Conservation (phyloP, 257 asterid species). For the Schizonepeta tenuifolia region DNA sequence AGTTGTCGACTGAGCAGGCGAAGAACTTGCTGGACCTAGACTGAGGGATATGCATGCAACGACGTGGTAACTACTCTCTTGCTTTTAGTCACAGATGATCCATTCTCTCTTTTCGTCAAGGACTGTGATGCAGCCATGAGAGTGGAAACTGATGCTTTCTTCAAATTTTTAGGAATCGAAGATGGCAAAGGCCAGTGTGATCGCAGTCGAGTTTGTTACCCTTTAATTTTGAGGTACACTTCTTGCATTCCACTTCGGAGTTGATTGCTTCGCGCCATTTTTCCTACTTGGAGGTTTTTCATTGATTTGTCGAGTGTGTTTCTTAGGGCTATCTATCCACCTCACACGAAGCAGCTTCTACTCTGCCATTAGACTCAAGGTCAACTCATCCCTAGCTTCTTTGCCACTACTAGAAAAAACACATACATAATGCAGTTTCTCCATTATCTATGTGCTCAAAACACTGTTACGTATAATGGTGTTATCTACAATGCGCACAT, state of each 20-base stretch:
- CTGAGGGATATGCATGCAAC: constrained; percentile 78
- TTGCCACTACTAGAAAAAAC: too few species aligned
- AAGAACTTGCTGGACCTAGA: constrained; percentile 55
- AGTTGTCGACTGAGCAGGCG: constrained; percentile 37
- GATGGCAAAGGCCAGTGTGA: constrained; percentile 46
- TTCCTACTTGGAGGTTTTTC: constrained; percentile 42
- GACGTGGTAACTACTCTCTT: constrained; percentile 56
- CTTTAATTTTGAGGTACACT: constrained; percentile 46
- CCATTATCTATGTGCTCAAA: too few species aligned
- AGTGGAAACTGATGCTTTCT: constrained; percentile 40
- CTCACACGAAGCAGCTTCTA: constrained; percentile 35
- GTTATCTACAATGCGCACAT: too few species aligned
- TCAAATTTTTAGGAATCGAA: constrained; percentile 43
- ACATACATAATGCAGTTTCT: too few species aligned
- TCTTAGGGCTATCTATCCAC: constrained; percentile 32
- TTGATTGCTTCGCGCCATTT: constrained; percentile 32
- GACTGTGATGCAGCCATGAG: constrained; percentile 35
- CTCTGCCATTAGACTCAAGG: constrained; percentile 32
- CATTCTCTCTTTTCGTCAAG: constrained; percentile 48
- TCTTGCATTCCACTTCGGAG: constrained; percentile 39
- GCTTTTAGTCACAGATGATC: constrained; percentile 44
- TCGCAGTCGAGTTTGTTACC: constrained; percentile 35
- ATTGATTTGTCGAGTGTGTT: constrained; percentile 13
- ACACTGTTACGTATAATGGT: too few species aligned
- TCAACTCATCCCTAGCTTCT: constrained; percentile 44